Evolutionary conservation across 2,329 filamentous ascomycete species (phyloP), one percentile per base, ranked within the genome.

Genomic region (Talaromyces sp.): DNA sequence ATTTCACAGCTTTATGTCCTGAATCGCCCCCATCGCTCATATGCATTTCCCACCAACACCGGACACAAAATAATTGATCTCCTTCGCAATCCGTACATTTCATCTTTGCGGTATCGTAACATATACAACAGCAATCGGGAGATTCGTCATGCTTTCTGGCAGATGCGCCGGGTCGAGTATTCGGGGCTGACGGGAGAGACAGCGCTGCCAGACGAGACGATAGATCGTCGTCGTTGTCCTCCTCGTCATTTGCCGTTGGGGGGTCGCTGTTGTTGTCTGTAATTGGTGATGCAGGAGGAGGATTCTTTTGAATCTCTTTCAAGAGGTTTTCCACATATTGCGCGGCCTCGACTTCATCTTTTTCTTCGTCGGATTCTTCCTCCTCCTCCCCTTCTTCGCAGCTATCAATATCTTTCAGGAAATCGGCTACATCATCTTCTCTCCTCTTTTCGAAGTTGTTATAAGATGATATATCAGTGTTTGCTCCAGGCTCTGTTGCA

Each of bases 11-110:
- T 63, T 79, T 80, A 67, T 96, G 91, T 0, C 78, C 89, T 50
- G 21, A 36, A 28, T 82, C 86, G 1, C 84, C 85, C 0, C 88
- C 89, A 45, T 79, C 78, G 0, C 85, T 84, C 0, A 88, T 86
- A 66, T 95, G 91, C 71, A 91, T 90, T 67, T 93, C 89, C 60
- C 80, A 81, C 90, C 90, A 96, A 76, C 91, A 95, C 15, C 82
- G 77, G 21, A 80, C 78, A 70, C 91, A 96, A 69, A 93, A 95
- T 40, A 90, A 77, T 39, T 59, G 58, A 63, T 92, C 82, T 1
- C 76, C 77, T 54, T 85, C 84, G 65, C 91, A 96, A 2, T 87
- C 89, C 0, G 85, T 68, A 68, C 91, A 96, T 58, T 80, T 80
- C 28, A 94, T 74, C 2, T 84, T 85, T 0, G 87, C 89, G 67